phyloP scores from a whole-genome alignment of 2,329 filamentous ascomycete species.

The Aspergillus ustus region DNA sequence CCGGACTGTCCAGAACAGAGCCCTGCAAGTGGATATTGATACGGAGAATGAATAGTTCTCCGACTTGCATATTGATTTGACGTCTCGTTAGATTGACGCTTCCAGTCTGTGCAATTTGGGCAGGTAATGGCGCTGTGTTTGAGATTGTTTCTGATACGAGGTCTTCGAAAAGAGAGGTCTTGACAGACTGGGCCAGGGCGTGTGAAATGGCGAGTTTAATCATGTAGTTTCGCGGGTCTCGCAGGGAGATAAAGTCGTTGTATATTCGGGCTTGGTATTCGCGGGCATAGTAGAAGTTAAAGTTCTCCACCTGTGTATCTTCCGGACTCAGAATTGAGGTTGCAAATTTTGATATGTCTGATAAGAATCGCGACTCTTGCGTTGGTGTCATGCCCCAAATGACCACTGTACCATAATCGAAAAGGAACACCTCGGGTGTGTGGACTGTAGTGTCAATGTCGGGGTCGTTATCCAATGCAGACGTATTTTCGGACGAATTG shows the following conservation, averaged over 20 bases:
- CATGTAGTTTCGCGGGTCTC: conserved; percentile 97
- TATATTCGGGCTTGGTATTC: conserved; percentile 99
- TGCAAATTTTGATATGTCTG: conserved; percentile 94
- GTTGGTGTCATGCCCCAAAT: conserved; percentile 97
- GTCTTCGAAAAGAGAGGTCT: conserved; percentile 97
- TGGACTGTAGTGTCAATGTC: conserved; percentile 89
- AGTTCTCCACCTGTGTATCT: conserved; percentile 93
- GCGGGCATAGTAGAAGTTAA: conserved; percentile 98
- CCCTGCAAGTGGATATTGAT: conserved; percentile 99
- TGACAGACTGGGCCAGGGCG: conserved; percentile 92
- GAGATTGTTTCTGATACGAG: conserved; percentile 92
- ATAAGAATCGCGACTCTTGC: conserved; percentile 88
- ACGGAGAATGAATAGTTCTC: conserved; percentile 93
- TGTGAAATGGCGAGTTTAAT: conserved; percentile 96
- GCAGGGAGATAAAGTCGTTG: conserved; percentile 96
- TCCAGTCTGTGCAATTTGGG: conserved; percentile 88
- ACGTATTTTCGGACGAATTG: conserved; percentile 27
- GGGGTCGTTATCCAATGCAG: conserved; percentile 40
- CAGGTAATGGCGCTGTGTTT: conserved; percentile 88
- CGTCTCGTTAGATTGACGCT: conserved; percentile 85
- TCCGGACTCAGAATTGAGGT: conserved; percentile 84
- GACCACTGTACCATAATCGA: conserved; percentile 96
- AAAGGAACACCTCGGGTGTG: conserved; percentile 92
- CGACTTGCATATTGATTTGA: conserved; percentile 99
- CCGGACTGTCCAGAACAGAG: conserved; percentile 92